Evolutionary conservation across 208 protist species (phyloP).

Genomic region (Crithidia brevicula): DNA sequence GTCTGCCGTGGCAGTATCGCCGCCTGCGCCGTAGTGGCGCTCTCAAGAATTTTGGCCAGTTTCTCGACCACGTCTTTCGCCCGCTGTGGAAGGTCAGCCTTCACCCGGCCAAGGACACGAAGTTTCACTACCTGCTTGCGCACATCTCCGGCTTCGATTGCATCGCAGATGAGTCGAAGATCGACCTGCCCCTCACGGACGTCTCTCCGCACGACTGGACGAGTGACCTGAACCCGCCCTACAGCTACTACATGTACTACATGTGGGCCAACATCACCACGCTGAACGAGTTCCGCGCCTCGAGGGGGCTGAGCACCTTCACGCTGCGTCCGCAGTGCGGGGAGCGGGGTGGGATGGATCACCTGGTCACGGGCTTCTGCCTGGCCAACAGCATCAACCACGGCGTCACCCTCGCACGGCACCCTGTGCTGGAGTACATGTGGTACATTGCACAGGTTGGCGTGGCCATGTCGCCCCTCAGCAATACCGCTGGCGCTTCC

Average conservation of each 20-base stretch:
- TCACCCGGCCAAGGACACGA: constrained; percentile 94
- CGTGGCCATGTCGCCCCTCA: constrained; percentile 98
- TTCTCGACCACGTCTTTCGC: constrained; percentile 97
- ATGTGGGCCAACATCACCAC: constrained; percentile 98
- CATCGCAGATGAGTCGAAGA: constrained; percentile 96
- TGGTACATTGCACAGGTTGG: constrained; percentile 98
- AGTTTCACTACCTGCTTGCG: constrained; percentile 96
- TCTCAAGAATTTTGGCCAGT: constrained; percentile 94
- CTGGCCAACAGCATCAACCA: constrained; percentile 96
- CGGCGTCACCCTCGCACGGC: constrained; percentile 95
- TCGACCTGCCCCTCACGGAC: constrained; percentile 84
- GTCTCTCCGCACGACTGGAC: constrained; percentile 94
- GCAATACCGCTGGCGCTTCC: constrained; percentile 98
- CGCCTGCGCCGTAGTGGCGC: constrained; percentile 77
- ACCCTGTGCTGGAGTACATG: constrained; percentile 97
- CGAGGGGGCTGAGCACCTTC: constrained; percentile 84
- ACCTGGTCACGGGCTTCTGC: constrained; percentile 95
- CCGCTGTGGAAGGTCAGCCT: constrained; percentile 98
- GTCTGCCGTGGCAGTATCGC: constrained; percentile 92
- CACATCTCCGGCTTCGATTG: constrained; percentile 97
- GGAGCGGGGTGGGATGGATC: constrained; percentile 91
- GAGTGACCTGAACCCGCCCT: constrained; percentile 96
- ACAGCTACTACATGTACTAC: constrained; percentile 98
- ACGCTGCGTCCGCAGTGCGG: constrained; percentile 97
- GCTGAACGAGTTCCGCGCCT: constrained; percentile 95